Conservation (phyloP, 2,329 filamentous ascomycete species). For the Amylocarpus encephaloides region DNA sequence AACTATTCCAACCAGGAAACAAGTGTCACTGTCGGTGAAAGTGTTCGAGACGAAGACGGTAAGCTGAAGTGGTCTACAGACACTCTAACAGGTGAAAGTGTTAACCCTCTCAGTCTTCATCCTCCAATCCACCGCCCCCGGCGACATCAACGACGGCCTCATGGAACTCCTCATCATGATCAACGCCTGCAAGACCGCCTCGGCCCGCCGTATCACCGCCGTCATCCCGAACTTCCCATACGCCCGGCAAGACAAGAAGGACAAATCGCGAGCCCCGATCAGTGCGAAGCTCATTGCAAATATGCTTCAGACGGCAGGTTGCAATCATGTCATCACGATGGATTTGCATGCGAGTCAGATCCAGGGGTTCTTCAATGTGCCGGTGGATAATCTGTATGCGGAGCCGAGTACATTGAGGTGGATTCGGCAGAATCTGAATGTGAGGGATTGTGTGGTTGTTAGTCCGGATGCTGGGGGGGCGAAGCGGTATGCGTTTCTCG, state of each 20-base stretch:
- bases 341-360: conserved; percentile 92
- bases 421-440: conserved; percentile 79
- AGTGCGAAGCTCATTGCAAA: conserved; percentile 94
- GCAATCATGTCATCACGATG: conserved; percentile 92
- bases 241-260: conserved; percentile 95
- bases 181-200: conserved; percentile 83
- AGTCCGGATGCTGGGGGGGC: conserved; percentile 92
- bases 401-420: conserved; percentile 88
- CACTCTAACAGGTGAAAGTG: not conserved
- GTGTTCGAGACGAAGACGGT: conserved; percentile 93
- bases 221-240: conserved; percentile 97
- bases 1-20: conserved; percentile 86
- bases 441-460: conserved; percentile 85
- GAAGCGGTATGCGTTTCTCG: conserved; percentile 55
- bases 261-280: conserved; percentile 92
- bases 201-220: conserved; percentile 85
- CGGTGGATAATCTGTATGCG: conserved; percentile 76
- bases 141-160: conserved; percentile 94
- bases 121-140: conserved; percentile 86
- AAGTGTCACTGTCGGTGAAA: conserved; percentile 90
- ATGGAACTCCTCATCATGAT: conserved; percentile 99
- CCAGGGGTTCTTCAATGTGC: conserved; percentile 88
- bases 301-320: conserved; percentile 93
- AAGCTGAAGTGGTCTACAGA: not conserved
- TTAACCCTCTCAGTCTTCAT: conserved; percentile 67